Conservation (phyloP, 2,329 filamentous ascomycete genomes). For the Tympanopsis confertula region DNA sequence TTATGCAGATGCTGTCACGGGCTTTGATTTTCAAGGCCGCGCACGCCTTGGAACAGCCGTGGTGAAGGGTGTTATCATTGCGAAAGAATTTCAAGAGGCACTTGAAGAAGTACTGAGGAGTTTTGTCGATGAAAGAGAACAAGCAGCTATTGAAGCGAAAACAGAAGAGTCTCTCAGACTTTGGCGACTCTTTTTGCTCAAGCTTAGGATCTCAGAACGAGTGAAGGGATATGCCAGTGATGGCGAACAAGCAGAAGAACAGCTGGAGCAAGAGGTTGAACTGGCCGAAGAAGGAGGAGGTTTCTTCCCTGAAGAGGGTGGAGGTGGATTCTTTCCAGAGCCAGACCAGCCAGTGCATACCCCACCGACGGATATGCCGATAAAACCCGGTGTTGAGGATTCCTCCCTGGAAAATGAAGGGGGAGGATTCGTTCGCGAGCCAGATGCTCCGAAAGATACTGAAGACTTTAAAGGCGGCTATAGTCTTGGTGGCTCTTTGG, state of each 20-base stretch:
- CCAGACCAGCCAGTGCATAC: not conserved
- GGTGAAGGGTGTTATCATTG: not conserved
- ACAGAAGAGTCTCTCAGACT: not conserved
- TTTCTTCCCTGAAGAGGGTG: not conserved
- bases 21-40: slow-evolving; percentile 80
- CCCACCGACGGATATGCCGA: not conserved
- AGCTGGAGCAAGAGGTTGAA: too few species aligned
- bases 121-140: not conserved
- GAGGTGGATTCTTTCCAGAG: not conserved
- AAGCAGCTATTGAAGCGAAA: not conserved
- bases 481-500: too few species aligned
- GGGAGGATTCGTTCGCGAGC: too few species aligned
- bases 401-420: too few species aligned
- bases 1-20: slow-evolving; percentile 79
- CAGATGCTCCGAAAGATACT: too few species aligned
- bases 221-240: not conserved
- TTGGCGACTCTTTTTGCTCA: not conserved
- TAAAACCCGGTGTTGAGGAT: too few species aligned
- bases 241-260: too few species aligned
- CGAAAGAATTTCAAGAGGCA: not conserved
- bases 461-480: too few species aligned
- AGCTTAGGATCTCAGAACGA: not conserved
- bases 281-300: not conserved
- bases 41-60: not conserved
- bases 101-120: not conserved